A percentile compares a stretch with the other conserved stretches of the same genome.
Conservation (phyloP, 1,284 basidiomycete species). For the Macrocystidia cucumis region DNA sequence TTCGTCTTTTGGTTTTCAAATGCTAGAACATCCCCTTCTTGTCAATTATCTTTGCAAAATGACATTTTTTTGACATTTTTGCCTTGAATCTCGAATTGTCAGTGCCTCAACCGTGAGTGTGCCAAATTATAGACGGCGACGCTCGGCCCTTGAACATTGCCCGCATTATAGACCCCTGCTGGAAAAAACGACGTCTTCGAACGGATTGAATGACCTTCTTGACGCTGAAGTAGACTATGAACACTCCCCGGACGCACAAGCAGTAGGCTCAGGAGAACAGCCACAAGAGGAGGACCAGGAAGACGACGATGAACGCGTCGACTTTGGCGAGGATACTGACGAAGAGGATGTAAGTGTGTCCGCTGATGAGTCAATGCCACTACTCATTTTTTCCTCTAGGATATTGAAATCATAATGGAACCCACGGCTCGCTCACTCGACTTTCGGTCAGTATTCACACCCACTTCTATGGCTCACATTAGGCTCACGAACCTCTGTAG, state of each 20-base stretch:
- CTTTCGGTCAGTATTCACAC: conserved; percentile 44
- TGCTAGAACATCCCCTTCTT: conserved; percentile 13
- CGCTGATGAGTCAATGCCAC: conserved; percentile 1
- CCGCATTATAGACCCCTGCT: conserved; percentile 32
- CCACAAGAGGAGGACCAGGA: conserved; percentile 25
- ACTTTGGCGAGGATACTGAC: conserved; percentile 32
- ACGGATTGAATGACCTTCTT: conserved; percentile 37
- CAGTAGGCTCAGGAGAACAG: conserved; percentile 14
- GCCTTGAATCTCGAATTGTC: conserved; percentile 27
- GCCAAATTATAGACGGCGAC: conserved; percentile 5
- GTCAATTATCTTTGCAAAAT: conserved; percentile 23
- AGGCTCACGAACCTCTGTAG: conserved; percentile 11
- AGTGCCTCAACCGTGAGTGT: conserved; percentile 53
- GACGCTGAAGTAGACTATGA: conserved; percentile 26
- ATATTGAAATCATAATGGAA: conserved; percentile 79
- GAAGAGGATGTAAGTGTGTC: conserved; percentile 32
- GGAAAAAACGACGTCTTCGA: conserved; percentile 33
- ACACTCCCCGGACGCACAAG: conserved; percentile 9
- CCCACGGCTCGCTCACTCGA: conserved; percentile 61
- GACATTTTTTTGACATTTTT: conserved; percentile 28
- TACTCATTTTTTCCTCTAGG: conserved; percentile 28
- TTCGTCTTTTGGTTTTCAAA: conserved; percentile 14
- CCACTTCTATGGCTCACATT: conserved; percentile 1
- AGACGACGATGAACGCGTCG: conserved; percentile 24
- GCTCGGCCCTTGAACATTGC: conserved; percentile 10